These are phyloP conservation scores for Penicillium fimorum DNA, from an alignment of 495 filamentous ascomycete genomes.

Conservation along the genomic window DNA sequence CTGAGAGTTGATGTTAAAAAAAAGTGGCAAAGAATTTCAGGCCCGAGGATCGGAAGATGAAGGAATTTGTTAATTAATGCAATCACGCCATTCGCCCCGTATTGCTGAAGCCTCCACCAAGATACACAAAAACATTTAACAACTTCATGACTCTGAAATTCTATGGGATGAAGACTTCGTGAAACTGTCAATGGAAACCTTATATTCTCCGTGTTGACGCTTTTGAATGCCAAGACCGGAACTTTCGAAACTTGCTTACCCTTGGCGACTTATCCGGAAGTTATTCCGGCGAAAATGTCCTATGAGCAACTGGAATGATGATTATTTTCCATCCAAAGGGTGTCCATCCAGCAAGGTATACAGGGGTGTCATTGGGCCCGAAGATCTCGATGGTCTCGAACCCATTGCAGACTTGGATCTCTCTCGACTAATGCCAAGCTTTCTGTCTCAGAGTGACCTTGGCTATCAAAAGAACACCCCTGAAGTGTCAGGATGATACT, in stretches of 20 bases:
- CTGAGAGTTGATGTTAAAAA: no score
- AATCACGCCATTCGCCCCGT: neutral
- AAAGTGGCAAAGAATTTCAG: neutral
- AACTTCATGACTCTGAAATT: neutral
- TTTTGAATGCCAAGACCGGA: slow-evolving; percentile 15
- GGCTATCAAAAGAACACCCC: neutral
- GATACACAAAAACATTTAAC: neutral
- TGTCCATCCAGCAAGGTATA: neutral
- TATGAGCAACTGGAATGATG: neutral
- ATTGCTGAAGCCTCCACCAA: neutral
- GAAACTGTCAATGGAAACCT: slow-evolving; percentile 9
- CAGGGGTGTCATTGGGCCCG: neutral
- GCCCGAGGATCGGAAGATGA: neutral
- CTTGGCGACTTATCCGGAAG: slow-evolving; percentile 15
- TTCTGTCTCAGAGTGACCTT: neutral
- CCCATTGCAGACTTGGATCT: neutral
- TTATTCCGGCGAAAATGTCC: neutral
- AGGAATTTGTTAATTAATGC: neutral
- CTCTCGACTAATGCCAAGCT: neutral
- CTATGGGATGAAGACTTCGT: neutral
- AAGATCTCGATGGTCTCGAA: neutral
- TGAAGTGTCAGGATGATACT: slow-evolving; percentile 11
- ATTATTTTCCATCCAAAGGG: neutral
- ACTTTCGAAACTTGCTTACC: slow-evolving; percentile 5
- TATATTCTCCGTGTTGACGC: neutral